phyloP scores from a whole-genome alignment of 139 green algal species.

The Tetratostichococcus sp. region DNA sequence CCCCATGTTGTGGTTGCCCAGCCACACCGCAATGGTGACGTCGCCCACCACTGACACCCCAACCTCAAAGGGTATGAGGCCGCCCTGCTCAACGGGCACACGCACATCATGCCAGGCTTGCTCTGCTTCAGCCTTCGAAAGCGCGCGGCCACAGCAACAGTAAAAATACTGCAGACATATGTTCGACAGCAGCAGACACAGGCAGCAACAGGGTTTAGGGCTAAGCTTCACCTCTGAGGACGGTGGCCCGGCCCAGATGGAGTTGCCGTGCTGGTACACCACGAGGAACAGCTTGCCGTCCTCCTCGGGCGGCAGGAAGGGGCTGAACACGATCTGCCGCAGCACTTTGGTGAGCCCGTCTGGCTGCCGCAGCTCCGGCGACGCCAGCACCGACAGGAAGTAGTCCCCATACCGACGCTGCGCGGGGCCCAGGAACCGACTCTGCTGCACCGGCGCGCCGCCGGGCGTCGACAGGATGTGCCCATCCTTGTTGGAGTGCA shows the following conservation, averaged over 20 bases:
- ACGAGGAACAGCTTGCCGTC: slow-evolving; percentile 23
- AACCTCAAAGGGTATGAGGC: slow-evolving; percentile 24
- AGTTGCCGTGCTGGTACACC: slow-evolving; percentile 23
- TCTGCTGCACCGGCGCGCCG: neutral
- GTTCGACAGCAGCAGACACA: no score
- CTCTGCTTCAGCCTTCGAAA: no score
- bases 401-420: slow-evolving; percentile 29
- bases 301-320: slow-evolving; percentile 12
- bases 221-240: slow-evolving; percentile 10
- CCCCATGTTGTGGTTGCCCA: slow-evolving; percentile 23
- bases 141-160: no score
- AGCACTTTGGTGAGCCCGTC: slow-evolving; percentile 11
- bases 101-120: no score
- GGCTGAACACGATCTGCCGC: slow-evolving; percentile 25
- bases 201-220: no score
- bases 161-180: no score
- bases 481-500: neutral
- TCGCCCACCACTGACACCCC: slow-evolving; percentile 19
- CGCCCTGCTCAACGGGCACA: slow-evolving; percentile 11
- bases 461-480: neutral
- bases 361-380: slow-evolving; percentile 4
- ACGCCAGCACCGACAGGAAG: slow-evolving; percentile 18
- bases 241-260: slow-evolving; percentile 19
- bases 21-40: slow-evolving; percentile 27
- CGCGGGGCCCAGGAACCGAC: slow-evolving; percentile 11